Evolutionary conservation across 805 yeast species (phyloP), one percentile per base, ranked within the genome.

Genomic region (Debaryomyces castellii): DNA sequence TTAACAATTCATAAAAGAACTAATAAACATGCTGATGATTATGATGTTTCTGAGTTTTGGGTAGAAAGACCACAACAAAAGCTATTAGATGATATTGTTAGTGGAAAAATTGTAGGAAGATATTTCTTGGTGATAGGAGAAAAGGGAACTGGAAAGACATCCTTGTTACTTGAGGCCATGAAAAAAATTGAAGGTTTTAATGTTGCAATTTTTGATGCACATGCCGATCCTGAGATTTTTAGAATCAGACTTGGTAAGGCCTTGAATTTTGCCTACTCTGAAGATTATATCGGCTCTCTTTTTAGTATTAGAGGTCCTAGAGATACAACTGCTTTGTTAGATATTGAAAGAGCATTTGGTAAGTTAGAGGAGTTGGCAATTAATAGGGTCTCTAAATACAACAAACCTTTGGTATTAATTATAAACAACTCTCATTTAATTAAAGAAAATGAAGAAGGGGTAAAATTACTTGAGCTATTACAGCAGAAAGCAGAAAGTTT

Each of bases 61-160:
- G 86, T 87, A 1, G 80, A 76, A 40, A 71, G 96, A 33, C 82
- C 82, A 1, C 87, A 87, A 53, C 95, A 87, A 54, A 55, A 69
- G 21, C 57, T 81, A 7, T 59, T 87, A 25, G 88, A 88, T 63
- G 81, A 78, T 30, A 81, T 87, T 23, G 73, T 88, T 3, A 59
- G 75, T 7, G 96, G 96, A 1, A 63, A 74, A n/a, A 66, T 78
- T 1, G 64, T 64, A 5, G 95, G 96, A 0, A 62, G 92, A 14
- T 88, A 87, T 64, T 84, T 80, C 57, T 66, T 88, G 40, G 58
- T 88, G 9, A 77, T 88, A 34, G 96, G 96, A 24, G 96, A 87
- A 60, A 87, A 88, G 59, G 96, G 96, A 1, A 87, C 94, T 0
- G 96, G 96, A 2, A 87, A 87, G 59, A 83, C 90, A 0, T 83